Evolutionary conservation across 495 filamentous ascomycete genomes (phyloP), one percentile per base, ranked within the genome.

Genomic region (Trichodelitschia bisporula): DNA sequence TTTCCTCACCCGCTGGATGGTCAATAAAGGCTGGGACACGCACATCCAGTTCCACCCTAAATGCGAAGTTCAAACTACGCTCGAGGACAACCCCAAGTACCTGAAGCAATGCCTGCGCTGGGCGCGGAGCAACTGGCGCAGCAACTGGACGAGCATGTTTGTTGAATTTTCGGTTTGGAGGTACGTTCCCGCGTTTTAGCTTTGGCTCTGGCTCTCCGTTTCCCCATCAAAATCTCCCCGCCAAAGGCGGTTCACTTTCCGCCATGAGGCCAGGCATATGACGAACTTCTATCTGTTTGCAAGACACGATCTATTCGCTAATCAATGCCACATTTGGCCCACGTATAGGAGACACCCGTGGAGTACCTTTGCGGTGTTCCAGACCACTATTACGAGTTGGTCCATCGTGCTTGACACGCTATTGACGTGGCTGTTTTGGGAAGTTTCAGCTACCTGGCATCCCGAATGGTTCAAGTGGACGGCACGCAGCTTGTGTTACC

Each of bases 61-160:
- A 29, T 56, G 64, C 15, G 52, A 60, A 26, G 56, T 77, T 20
- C 53, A 61, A 37, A 77, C 69, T 2, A 66, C 58, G 0, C 50
- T 77, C 2, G 69, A 66, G 26, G 50, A 53, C 15, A 44, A 50
- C 25, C 46, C 49, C 1, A 69, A 64, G 34, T 74, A 68, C 38
- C 44, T 66, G 19, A 55, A 50, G 15, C 69, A 75, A 30, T 65
- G 65, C 41, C 45, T 59, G 4, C 53, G 68, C 3, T 73, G 66
- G 69, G 53, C 55, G 0, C 58, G 69, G 12, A 75, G 66, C 8
- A 75, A 66, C 21, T 75, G 64, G 64, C 53, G 71, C 4, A 68
- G 58, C 44, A 74, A 73, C 44, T 39, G 55, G 12, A 61, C 54
- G 15, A 62, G 53, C 31, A 50, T 74, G 32, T 51, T 66, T 33